Conservation (phyloP, 176 grass and related monocot genomes). For the Zoysia japonica region DNA sequence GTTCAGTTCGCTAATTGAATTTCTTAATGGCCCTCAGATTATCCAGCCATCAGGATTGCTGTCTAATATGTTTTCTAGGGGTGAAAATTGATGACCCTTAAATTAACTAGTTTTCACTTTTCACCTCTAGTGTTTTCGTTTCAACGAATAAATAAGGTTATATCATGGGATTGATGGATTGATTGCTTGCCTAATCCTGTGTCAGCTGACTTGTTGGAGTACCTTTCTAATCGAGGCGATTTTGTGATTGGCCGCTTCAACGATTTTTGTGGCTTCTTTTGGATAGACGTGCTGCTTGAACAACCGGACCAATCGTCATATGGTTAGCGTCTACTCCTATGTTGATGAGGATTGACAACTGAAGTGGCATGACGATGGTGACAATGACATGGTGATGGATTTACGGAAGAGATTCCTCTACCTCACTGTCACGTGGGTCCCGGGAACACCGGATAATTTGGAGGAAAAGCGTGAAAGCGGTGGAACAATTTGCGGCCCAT, state of each 20-base stretch:
- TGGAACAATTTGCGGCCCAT: too few relatives aligned
- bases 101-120: too few relatives aligned
- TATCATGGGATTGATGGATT: background rate
- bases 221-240: background rate
- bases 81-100: too few relatives aligned
- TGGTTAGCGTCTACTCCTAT: background rate
- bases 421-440: too few relatives aligned
- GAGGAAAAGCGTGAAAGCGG: too few relatives aligned
- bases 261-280: background rate
- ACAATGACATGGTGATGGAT: background rate
- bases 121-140: background rate
- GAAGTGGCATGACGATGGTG: background rate
- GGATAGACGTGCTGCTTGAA: background rate
- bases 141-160: conserved; percentile 10
- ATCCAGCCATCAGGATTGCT: background rate
- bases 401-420: too few relatives aligned
- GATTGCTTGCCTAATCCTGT: conserved; percentile 8
- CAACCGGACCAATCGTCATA: background rate
- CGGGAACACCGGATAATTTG: too few relatives aligned
- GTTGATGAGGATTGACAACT: background rate
- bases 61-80: background rate
- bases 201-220: background rate
- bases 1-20: conserved; percentile 22
- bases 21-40: conserved; percentile 4
- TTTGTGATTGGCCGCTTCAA: background rate